Evolutionary conservation across 2,329 filamentous ascomycete species (phyloP), one percentile per base, ranked within the genome.

Genomic region (Aspergillus quadricinctus): DNA sequence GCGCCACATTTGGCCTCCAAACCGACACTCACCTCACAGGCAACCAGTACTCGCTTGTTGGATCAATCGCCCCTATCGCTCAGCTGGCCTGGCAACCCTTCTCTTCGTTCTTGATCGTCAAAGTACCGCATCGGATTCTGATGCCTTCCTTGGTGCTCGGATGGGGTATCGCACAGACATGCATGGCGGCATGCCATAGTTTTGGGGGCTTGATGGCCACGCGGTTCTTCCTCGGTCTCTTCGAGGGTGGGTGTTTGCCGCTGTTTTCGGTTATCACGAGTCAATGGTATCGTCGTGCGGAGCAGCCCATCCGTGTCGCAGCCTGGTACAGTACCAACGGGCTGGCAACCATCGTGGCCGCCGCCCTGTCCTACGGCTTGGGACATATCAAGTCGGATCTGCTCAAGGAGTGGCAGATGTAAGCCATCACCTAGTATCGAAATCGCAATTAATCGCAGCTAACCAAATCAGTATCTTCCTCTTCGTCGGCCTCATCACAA

Each of bases 321-420:
- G 80, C 80, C n/a, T 89, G 86, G 86, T 88, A 88, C 61, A 77
- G 82, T 3, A 86, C 83, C 0, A 87, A 83, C 52, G 83, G 84
- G 0, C 57, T 80, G 0, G 81, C 82, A 0, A 85, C 79, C 5
- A 83, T 87, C 43, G 69, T 84, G 11, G 84, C 83, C 0, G 81
- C 81, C 0, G 75, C 78, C 0, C 64, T 85, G 14, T 83, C 83
- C 0, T 86, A 79, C 56, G 84, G 82, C 0, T 70, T 87, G 17
- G 81, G 81, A 1, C 81, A 84, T 52, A 82, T 85, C 55, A 61
- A 76, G 11, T 75, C 74, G 0, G 63, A 69, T 28, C 55, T 69
- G 1, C 70, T 82, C 50, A 72, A 70, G 25, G 71, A 76, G 48
- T 83, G 80, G 81, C 80, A 82, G 61, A 82, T 82, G 75, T 75